phyloP scores from a whole-genome alignment of 2,329 filamentous ascomycete genomes.

The Exophiala xenobiotica region DNA sequence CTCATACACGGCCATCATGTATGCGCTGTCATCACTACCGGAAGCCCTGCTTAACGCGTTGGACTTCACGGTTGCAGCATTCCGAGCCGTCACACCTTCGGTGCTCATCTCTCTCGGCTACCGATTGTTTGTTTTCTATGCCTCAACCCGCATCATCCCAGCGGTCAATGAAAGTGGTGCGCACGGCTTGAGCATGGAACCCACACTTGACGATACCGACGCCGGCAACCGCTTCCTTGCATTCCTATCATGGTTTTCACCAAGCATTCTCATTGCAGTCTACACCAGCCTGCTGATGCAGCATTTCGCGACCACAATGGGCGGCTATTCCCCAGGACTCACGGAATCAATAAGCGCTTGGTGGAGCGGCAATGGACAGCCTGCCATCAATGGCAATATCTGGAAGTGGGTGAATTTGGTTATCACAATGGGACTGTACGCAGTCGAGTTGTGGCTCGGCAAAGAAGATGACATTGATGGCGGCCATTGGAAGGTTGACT shows the following conservation, averaged over 20 bases:
- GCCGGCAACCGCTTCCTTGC: conserved; percentile 76
- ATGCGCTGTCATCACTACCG: conserved; percentile 79
- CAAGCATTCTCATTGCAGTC: conserved; percentile 89
- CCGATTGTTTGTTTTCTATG: conserved; percentile 91
- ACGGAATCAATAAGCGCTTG: conserved; percentile 66
- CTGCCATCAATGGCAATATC: conserved; percentile 78
- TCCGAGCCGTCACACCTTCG: conserved; percentile 92
- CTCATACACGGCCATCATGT: conserved; percentile 87
- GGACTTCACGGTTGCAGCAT: conserved; percentile 83
- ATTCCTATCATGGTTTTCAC: conserved; percentile 89
- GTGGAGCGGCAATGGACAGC: conserved; percentile 72
- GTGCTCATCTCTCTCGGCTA: conserved; percentile 95
- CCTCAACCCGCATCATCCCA: conserved; percentile 91
- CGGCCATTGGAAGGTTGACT: conserved; percentile 92
- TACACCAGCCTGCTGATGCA: conserved; percentile 95
- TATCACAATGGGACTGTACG: conserved; percentile 84
- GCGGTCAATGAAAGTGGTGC: conserved; percentile 86
- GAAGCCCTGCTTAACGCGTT: conserved; percentile 79
- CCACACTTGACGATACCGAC: conserved; percentile 80
- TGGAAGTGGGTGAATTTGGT: conserved; percentile 94
- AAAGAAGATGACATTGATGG: conserved; percentile 73
- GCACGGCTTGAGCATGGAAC: conserved; percentile 77
- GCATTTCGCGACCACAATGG: conserved; percentile 77
- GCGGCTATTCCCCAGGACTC: conserved; percentile 44
- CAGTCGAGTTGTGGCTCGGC: conserved; percentile 83